phyloP scores from a whole-genome alignment of 371 early-diverging fungal genomes.

The Mycotypha africana region DNA sequence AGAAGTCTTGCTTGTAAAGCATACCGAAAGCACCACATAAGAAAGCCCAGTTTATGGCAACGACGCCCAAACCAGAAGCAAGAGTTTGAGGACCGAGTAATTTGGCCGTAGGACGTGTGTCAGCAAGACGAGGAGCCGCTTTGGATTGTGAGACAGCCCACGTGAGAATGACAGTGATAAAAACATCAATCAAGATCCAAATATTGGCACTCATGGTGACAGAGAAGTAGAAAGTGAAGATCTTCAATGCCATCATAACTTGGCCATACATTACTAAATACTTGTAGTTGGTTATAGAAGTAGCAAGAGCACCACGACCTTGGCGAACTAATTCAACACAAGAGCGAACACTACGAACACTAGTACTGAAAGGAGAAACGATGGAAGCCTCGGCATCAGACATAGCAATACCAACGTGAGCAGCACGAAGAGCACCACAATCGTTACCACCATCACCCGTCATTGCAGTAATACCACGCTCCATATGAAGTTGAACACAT shows the following conservation, averaged over 20 bases:
- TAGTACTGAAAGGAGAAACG: slow-evolving; percentile 78
- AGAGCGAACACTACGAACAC: slow-evolving; percentile 46
- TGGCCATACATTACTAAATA: slow-evolving; percentile 68
- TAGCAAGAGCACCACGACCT: slow-evolving; percentile 73
- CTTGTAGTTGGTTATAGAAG: slow-evolving; percentile 72
- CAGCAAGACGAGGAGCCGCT: slow-evolving; percentile 50
- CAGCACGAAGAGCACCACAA: slow-evolving; percentile 83
- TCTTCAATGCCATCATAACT: slow-evolving; percentile 66
- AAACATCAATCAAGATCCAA: slow-evolving; percentile 70
- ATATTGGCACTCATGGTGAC: slow-evolving; percentile 49
- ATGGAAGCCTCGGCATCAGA: slow-evolving; percentile 79
- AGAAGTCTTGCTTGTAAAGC: slow-evolving; percentile 60
- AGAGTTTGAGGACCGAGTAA: slow-evolving; percentile 67
- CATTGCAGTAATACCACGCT: slow-evolving; percentile 70
- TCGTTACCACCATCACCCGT: slow-evolving; percentile 96
- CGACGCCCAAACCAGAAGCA: slow-evolving; percentile 55
- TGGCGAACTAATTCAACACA: slow-evolving; percentile 71
- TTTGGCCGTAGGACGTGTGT: slow-evolving; percentile 63
- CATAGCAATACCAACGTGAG: slow-evolving; percentile 90
- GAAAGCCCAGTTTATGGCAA: slow-evolving; percentile 63
- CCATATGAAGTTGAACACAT: slow-evolving; percentile 67
- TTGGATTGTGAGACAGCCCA: slow-evolving; percentile 61
- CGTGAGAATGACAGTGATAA: slow-evolving; percentile 57
- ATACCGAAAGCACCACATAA: slow-evolving; percentile 40
- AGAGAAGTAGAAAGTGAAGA: slow-evolving; percentile 54